Evolutionary conservation across 208 protist species (phyloP).

Genomic region (Leishmania martiniquensis): DNA sequence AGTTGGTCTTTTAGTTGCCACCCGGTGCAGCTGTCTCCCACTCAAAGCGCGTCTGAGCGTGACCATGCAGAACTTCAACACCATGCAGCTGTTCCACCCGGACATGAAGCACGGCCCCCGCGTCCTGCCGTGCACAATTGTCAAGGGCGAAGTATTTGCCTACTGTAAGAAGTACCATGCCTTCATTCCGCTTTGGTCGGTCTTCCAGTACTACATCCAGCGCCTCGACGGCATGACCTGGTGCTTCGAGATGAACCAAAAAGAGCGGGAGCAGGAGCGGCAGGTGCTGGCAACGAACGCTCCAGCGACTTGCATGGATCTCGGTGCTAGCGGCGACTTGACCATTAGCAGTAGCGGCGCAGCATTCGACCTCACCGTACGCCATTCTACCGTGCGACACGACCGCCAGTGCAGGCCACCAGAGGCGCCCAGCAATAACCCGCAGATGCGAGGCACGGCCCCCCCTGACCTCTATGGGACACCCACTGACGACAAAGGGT

Average conservation of each 20-base stretch:
- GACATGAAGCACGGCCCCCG: conserved; percentile 22
- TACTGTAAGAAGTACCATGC: conserved; percentile 33
- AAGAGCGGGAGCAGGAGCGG: conserved; percentile 30
- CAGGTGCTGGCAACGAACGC: conserved; percentile 28
- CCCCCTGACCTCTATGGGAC: not conserved
- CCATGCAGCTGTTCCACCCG: conserved; percentile 42
- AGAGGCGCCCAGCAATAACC: not conserved
- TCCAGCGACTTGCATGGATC: not conserved
- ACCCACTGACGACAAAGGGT: not conserved
- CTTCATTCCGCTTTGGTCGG: conserved; percentile 46
- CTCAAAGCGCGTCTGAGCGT: conserved; percentile 41
- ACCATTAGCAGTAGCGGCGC: conserved; percentile 14
- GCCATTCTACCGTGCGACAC: conserved; percentile 23
- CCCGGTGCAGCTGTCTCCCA: conserved; percentile 63
- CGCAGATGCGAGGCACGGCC: not conserved
- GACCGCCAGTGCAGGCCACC: conserved; percentile 2
- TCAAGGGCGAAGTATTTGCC: conserved; percentile 44
- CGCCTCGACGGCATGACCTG: conserved; percentile 42
- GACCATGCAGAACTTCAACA: conserved; percentile 26
- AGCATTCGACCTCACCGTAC: conserved; percentile 40
- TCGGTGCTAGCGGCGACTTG: not conserved
- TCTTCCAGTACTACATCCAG: conserved; percentile 44
- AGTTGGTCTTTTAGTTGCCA: conserved; percentile 48
- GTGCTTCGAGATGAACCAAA: conserved; percentile 44
- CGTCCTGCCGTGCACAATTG: conserved; percentile 36